Percentiles rank a stretch among this genome's conserved stretches.
phyloP scores from a whole-genome alignment of 2,329 filamentous ascomycete species.

The Pseudocercospora pini-densiflorae region DNA sequence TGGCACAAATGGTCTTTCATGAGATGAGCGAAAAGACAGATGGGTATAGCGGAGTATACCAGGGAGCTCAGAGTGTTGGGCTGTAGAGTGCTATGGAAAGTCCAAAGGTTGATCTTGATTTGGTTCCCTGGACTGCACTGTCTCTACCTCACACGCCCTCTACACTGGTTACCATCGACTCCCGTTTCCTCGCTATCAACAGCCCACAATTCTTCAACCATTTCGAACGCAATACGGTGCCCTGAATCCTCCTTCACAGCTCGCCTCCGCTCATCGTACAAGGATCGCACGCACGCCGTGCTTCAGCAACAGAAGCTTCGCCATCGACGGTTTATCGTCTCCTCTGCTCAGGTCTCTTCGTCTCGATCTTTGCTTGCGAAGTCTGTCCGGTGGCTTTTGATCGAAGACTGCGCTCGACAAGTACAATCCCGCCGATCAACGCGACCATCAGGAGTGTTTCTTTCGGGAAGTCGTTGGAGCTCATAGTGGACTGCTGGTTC shows the following conservation, averaged over 20 bases:
- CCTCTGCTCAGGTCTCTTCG: neutral
- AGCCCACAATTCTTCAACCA: neutral
- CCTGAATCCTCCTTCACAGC: neutral
- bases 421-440: neutral
- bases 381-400: neutral
- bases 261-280: neutral
- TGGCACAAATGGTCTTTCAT: conserved; percentile 50
- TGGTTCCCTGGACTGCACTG: neutral
- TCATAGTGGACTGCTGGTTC: neutral
- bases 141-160: neutral
- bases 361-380: conserved; percentile 1
- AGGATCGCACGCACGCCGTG: neutral
- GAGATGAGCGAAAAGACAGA: conserved; percentile 43
- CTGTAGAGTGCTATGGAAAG: neutral
- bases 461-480: neutral
- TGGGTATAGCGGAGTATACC: conserved; percentile 46
- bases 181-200: neutral
- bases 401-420: neutral
- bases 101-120: neutral
- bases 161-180: neutral
- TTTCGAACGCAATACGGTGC: neutral
- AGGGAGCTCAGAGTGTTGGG: conserved; percentile 26
- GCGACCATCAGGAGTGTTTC: neutral
- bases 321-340: neutral
- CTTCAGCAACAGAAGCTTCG: neutral